Evolutionary conservation across 2,329 filamentous ascomycete species (phyloP), one percentile per base, ranked within the genome.

Genomic region (Arthrobotrys sphaeroides): DNA sequence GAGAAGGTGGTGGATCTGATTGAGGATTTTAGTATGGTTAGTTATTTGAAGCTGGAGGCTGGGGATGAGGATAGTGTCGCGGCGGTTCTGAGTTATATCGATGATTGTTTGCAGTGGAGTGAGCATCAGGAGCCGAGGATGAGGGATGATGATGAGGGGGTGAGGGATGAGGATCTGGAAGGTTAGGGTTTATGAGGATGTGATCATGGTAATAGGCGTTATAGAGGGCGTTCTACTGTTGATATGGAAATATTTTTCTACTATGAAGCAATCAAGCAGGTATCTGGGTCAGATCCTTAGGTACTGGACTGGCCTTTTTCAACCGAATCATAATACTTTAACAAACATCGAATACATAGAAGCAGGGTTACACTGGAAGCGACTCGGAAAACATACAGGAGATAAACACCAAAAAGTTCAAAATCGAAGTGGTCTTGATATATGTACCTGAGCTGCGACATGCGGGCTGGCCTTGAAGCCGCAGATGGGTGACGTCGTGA

Each of bases 21-120:
- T 78, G 95, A 98, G 82, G 95, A 93, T 83, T 99, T 97, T 84
- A 96, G 93, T 84, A 96, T 99, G 92, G 92, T 99, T 10, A 96
- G 92, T 53, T 99, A 97, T 81, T 85, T 97, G 69, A 92, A 94
- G 84, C 85, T 98, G 47, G 92, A 98, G 81, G 91, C 90, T 26
- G 91, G 95, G 78, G 90, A 96, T 80, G 94, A 98, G 83, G 93
- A 98, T 80, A 98, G 94, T 81, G 90, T 98, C 2, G 90, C 87
- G 0, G 89, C 87, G 1, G 90, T 97, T 24, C 83, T 97, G 79
- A 96, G 93, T 85, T 93, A 96, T 83, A 95, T 97, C 79, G 94
- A 97, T 82, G 93, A 97, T 83, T 91, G 92, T 26, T 95, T 96
- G 78, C 94, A 97, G 82, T 97, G 88, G 82, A 92, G 96, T 81